Conservation (phyloP, 139 green algal species). For the Ettlia oleoabundans region DNA sequence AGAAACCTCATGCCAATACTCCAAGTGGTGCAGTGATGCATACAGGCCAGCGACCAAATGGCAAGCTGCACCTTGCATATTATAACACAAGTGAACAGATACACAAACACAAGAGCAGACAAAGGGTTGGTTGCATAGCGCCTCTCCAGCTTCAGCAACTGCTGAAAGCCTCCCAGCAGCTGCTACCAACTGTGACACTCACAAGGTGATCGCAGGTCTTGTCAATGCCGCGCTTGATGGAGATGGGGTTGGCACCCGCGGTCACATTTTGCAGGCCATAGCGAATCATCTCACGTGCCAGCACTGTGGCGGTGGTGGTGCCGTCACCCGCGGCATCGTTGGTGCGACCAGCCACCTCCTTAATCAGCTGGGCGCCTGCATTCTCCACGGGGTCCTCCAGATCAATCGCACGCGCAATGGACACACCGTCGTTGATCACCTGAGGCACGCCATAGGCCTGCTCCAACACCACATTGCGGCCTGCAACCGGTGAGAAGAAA, state of each 20-base stretch:
- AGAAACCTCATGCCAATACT: too few species aligned
- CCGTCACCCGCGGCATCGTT: constrained; percentile 97
- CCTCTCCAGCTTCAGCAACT: too few species aligned
- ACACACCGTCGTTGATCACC: constrained; percentile 98
- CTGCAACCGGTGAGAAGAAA: constrained; percentile 54
- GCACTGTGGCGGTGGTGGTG: constrained; percentile 96
- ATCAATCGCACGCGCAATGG: constrained; percentile 97
- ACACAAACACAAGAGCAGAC: too few species aligned
- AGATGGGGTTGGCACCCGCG: constrained; percentile 93
- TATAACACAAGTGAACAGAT: too few species aligned
- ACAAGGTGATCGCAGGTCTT: constrained; percentile 91
- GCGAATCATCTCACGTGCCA: constrained; percentile 96
- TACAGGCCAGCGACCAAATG: too few species aligned
- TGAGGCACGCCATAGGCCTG: constrained; percentile 92
- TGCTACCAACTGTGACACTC: too few species aligned
- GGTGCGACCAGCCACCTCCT: constrained; percentile 95
- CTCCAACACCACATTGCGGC: constrained; percentile 97
- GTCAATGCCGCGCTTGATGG: constrained; percentile 97
- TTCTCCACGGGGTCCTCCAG: constrained; percentile 95
- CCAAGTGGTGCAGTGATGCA: too few species aligned
- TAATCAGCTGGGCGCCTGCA: constrained; percentile 96
- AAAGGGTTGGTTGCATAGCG: too few species aligned
- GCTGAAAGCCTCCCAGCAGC: too few species aligned
- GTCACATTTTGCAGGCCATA: constrained; percentile 89
- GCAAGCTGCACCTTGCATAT: too few species aligned